A percentile compares a stretch with the other conserved stretches of the same genome.
Conservation (phyloP, 208 protist genomes). For the Trypanosoma mega region DNA sequence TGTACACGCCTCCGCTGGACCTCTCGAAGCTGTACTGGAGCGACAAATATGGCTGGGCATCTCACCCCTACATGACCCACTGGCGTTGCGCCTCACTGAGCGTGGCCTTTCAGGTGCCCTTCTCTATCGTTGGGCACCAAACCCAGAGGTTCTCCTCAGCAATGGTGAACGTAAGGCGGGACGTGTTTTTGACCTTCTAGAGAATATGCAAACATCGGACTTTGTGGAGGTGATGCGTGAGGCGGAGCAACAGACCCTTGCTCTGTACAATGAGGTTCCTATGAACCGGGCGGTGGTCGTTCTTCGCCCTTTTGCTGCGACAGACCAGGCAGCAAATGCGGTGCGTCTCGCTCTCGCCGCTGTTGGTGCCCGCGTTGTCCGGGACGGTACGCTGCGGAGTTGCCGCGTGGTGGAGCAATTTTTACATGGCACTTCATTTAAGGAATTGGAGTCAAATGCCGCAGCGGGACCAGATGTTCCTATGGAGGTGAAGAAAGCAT, state of each 20-base stretch:
- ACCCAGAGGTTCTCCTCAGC: constrained; percentile 28
- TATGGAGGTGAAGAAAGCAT: constrained; percentile 28
- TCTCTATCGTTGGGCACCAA: constrained; percentile 31
- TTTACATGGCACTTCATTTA: constrained; percentile 29
- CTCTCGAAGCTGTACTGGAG: constrained; percentile 59
- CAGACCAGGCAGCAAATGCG: constrained; percentile 25
- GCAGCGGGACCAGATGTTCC: no score
- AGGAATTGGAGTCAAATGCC: constrained; percentile 5
- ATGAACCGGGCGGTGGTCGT: constrained; percentile 56
- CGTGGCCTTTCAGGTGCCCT: constrained; percentile 41
- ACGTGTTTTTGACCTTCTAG: constrained; percentile 37
- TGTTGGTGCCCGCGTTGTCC: constrained; percentile 26
- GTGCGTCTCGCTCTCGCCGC: constrained; percentile 34
- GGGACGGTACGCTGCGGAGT: constrained; percentile 37
- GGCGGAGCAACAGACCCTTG: constrained; percentile 30
- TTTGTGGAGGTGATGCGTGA: constrained; percentile 34
- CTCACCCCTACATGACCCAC: constrained; percentile 30
- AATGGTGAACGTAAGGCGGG: constrained; percentile 11
- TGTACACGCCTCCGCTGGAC: constrained; percentile 59
- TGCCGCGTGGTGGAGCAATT: constrained; percentile 23
- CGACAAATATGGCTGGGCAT: constrained; percentile 54
- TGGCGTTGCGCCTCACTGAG: constrained; percentile 31
- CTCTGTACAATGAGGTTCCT: constrained; percentile 10
- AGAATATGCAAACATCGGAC: constrained; percentile 45
- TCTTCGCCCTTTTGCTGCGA: constrained; percentile 48